Base-by-base conservation (phyloP, 306 rosid genomes). In the Cicer chorassanicum region DNA sequence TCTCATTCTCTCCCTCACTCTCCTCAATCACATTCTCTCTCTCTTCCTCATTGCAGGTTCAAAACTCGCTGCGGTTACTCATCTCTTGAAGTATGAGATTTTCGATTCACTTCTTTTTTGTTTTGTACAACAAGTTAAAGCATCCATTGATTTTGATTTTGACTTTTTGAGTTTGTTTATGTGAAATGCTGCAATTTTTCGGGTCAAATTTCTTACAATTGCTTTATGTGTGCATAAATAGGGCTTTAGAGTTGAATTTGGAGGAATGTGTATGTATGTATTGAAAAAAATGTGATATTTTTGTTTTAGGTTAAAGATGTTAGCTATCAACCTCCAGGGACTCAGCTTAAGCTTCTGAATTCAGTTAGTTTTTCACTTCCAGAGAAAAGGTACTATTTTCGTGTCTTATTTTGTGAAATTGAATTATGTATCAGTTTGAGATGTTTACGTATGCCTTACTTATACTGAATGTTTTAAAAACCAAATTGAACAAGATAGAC, bases 321-420 rank as follows among this genome's bases (percentile, higher is more conserved):
- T 51, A 79, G 89, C 84, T 93, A 91, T 86, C 92, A 89, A 72
- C 91, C 94, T 2, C 96, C 97, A 1, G 98, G 98, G 81, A 89
- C 92, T 8, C 90, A 93, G 86, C 80, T 82, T 74, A 83, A 70
- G 69, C 96, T 93, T 66, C 82, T 93, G 36, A 83, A 86, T 76
- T 75, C 85, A 39, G 92, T 91, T 82, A 89, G 61, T 76, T 89
- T 93, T 82, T 88, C 96, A 0, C 96, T 93, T 77, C 90, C 84
- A 0, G 96, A 91, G 84, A 93, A 83, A 78, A 91, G 96, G 98
- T 91, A 73, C 60, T 56, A 8, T 10, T 6, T 64, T 6, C 34
- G 9, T 68, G 62, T 36, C 60, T 40, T 64, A 62, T 80, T 73
- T 71, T 76, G 43, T 54, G 6, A 11, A 41, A 54, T 71, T 21